Percentiles rank a stretch among this genome's conserved stretches.
Conservation (phyloP, 495 filamentous ascomycete genomes). For the Aspergillus hancockii region DNA sequence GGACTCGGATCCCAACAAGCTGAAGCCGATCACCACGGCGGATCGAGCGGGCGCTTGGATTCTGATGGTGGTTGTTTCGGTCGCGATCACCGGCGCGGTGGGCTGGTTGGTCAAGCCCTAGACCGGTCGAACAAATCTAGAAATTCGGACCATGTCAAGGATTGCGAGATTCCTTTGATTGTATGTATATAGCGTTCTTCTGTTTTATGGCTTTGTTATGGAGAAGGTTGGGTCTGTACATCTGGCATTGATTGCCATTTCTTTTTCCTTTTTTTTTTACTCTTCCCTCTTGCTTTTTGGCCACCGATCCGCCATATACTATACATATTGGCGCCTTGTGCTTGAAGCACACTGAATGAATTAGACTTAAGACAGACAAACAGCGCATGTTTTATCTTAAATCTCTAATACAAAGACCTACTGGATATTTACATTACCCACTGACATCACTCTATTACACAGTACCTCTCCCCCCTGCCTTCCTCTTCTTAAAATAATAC, state of each 20-base stretch:
- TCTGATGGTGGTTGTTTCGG: constrained; percentile 58
- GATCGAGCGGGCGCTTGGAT: constrained; percentile 67
- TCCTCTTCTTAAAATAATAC: not conserved
- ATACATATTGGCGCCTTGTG: not conserved
- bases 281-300: not conserved
- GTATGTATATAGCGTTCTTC: constrained; percentile 1
- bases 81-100: constrained; percentile 31
- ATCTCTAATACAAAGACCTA: not conserved
- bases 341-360: not conserved
- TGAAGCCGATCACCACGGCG: constrained; percentile 42
- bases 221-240: not conserved
- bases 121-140: not conserved
- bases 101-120: constrained; percentile 28
- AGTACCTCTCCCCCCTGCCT: not conserved
- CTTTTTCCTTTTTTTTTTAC: not conserved
- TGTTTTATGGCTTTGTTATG: not conserved
- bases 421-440: not conserved
- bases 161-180: not conserved
- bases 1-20: constrained; percentile 22
- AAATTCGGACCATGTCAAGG: not conserved
- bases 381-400: not conserved
- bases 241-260: constrained; percentile 1
- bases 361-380: not conserved
- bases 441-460: not conserved
- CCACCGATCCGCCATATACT: not conserved